These are phyloP conservation scores for Ophiostoma pallidulum DNA, from an alignment of 2,329 filamentous ascomycete species.

Conservation along the genomic window DNA sequence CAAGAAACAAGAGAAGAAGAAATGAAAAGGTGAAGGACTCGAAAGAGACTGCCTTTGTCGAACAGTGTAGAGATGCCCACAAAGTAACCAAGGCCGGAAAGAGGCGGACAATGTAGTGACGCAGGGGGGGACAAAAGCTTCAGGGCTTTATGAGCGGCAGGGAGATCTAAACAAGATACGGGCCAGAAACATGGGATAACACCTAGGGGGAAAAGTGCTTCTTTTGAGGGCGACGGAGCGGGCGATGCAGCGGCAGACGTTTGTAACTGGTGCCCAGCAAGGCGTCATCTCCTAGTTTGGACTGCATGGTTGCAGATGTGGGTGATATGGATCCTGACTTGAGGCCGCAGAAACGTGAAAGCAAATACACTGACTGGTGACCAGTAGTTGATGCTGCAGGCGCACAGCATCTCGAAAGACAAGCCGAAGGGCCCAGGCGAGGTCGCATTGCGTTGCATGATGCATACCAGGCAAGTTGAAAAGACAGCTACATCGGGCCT, in stretches of 20 bases:
- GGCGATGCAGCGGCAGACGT: too few species aligned
- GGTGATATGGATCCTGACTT: too few species aligned
- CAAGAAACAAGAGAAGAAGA: neutral
- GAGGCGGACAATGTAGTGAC: neutral
- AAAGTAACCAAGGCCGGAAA: neutral
- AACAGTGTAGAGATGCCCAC: too few species aligned
- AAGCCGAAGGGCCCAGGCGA: neutral
- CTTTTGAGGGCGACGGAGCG: too few species aligned
- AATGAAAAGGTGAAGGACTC: neutral
- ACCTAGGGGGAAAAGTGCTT: neutral
- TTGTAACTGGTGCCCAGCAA: too few species aligned
- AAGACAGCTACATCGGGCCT: conserved; percentile 6
- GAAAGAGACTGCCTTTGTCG: too few species aligned
- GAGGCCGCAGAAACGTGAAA: neutral
- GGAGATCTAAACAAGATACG: too few species aligned
- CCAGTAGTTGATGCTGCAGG: conserved; percentile 11
- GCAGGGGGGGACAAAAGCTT: too few species aligned
- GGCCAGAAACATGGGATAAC: neutral
- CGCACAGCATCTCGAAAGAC: neutral
- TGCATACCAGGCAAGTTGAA: too few species aligned
- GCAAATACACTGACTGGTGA: conserved; percentile 6
- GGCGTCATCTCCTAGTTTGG: too few species aligned
- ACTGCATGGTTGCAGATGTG: too few species aligned
- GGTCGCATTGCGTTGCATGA: neutral
- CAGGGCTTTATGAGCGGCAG: too few species aligned